These are phyloP conservation scores for Delphinella strobiligena DNA, from an alignment of 2,329 filamentous ascomycete species.

Conservation along the genomic window DNA sequence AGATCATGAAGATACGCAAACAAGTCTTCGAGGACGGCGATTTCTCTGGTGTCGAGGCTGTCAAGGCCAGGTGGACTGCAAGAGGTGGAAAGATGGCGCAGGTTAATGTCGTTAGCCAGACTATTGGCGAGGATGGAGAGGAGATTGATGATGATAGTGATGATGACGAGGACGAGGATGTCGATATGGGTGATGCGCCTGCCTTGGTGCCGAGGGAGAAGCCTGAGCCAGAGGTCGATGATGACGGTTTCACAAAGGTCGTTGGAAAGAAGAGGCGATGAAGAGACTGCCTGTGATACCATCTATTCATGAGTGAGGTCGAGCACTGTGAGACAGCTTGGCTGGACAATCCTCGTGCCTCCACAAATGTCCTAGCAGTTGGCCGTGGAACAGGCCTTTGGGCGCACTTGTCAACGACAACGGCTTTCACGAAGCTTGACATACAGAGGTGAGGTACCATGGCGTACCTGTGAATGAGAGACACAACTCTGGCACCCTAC, in stretches of 20 bases:
- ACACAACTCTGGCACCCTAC: too few species aligned
- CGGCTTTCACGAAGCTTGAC: too few species aligned
- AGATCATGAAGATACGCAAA: conserved; percentile 56
- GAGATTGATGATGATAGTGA: conserved; percentile 46
- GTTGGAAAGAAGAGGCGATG: conserved; percentile 24
- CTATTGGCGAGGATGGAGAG: conserved; percentile 42
- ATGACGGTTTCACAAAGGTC: conserved; percentile 28
- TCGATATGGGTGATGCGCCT: conserved; percentile 53
- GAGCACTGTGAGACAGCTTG: too few species aligned
- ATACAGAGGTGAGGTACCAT: too few species aligned
- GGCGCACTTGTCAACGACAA: too few species aligned
- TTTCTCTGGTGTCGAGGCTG: conserved; percentile 44
- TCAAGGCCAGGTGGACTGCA: conserved; percentile 37
- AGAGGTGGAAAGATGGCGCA: conserved; percentile 11
- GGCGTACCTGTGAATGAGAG: too few species aligned
- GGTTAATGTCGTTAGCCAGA: conserved; percentile 43
- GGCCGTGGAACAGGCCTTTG: too few species aligned
- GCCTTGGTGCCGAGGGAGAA: conserved; percentile 50
- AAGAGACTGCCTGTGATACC: too few species aligned
- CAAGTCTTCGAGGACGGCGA: conserved; percentile 46
- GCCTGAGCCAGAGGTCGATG: conserved; percentile 41
- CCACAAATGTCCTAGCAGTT: too few species aligned
- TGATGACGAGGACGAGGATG: conserved; percentile 41
- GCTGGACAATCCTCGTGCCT: too few species aligned
- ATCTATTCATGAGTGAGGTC: too few species aligned